Conservation (phyloP, 345 rosid species). For the Acer yangbiense region DNA sequence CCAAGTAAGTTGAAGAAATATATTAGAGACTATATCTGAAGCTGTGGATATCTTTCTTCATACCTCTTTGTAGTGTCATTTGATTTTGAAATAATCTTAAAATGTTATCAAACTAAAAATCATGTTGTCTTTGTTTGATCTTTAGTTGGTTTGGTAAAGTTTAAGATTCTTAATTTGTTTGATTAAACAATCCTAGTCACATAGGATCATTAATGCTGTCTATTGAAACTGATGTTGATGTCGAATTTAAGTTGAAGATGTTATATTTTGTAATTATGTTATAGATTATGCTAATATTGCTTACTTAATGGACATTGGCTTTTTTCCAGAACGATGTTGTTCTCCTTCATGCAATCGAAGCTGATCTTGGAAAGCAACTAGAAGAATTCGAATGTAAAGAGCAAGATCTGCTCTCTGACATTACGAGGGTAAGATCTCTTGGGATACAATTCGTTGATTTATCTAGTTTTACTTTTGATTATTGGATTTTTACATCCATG, state of each 20-base stretch:
- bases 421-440: slow-evolving; percentile 57
- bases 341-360: slow-evolving; percentile 82
- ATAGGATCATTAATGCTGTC: background rate
- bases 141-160: background rate
- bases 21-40: background rate
- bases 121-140: too few relatives aligned
- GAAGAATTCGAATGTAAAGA: slow-evolving; percentile 69
- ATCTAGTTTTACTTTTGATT: too few relatives aligned
- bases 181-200: background rate
- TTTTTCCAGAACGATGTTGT: slow-evolving; percentile 72
- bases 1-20: slow-evolving; percentile 47
- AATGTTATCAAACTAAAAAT: too few relatives aligned
- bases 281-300: slow-evolving; percentile 7
- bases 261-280: background rate
- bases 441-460: background rate
- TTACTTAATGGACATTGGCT: slow-evolving; percentile 14
- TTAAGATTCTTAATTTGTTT: background rate
- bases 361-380: slow-evolving; percentile 63
- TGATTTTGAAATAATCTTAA: too few relatives aligned
- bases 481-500: too few relatives aligned
- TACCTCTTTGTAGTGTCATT: too few relatives aligned
- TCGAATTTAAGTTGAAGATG: background rate
- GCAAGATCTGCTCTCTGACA: slow-evolving; percentile 70
- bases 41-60: background rate
- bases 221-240: background rate